phyloP scores from a whole-genome alignment of 1,139 yeast species.

The Fermentozyma sake region DNA sequence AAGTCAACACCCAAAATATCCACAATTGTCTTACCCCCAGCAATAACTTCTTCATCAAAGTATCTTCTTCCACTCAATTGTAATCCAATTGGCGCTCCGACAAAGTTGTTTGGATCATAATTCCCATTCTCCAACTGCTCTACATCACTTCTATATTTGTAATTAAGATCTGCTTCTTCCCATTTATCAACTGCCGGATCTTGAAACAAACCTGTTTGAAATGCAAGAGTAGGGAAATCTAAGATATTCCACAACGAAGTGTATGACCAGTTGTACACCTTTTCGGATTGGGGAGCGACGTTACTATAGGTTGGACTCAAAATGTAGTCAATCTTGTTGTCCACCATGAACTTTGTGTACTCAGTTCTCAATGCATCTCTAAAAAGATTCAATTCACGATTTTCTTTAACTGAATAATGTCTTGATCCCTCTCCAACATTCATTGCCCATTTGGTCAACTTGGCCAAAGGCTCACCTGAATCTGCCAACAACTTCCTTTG shows the following conservation, averaged over 20 bases:
- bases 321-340: slow-evolving; percentile 61
- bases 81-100: slow-evolving; percentile 50
- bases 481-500: slow-evolving; percentile 48
- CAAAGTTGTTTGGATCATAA: slow-evolving; percentile 37
- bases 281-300: slow-evolving; percentile 66
- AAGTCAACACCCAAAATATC: slow-evolving; percentile 24
- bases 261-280: slow-evolving; percentile 72
- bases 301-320: slow-evolving; percentile 67
- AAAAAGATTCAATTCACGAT: slow-evolving; percentile 41
- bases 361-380: slow-evolving; percentile 56
- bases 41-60: slow-evolving; percentile 51
- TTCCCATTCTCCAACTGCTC: slow-evolving; percentile 39
- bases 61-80: slow-evolving; percentile 51
- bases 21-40: slow-evolving; percentile 28
- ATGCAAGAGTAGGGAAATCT: slow-evolving; percentile 57
- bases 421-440: slow-evolving; percentile 53
- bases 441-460: slow-evolving; percentile 57
- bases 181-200: slow-evolving; percentile 45
- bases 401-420: slow-evolving; percentile 37
- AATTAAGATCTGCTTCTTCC: slow-evolving; percentile 25
- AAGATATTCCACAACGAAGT: slow-evolving; percentile 63
- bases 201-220: slow-evolving; percentile 60
- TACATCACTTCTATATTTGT: slow-evolving; percentile 35
- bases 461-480: slow-evolving; percentile 63
- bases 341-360: slow-evolving; percentile 47